These are phyloP conservation scores for Chimonanthus praecox DNA, from an alignment of 164 flowering plant genomes.

Conservation along the genomic window DNA sequence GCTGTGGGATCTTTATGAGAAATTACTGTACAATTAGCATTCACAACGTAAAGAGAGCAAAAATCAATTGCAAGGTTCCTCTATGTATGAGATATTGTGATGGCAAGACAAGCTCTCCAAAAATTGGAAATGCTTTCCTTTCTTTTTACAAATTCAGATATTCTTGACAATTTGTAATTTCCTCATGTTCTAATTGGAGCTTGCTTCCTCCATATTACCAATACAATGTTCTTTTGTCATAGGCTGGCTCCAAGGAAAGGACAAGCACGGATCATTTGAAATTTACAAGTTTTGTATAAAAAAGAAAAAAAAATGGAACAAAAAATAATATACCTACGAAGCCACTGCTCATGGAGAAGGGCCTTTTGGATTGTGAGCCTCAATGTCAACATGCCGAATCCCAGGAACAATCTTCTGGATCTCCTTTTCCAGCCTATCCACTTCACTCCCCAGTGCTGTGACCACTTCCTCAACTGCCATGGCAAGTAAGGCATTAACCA, in stretches of 20 bases:
- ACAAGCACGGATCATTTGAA: not conserved
- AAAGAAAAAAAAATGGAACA: not conserved
- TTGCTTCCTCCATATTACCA: not conserved
- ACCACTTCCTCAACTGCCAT: slow-evolving; percentile 89
- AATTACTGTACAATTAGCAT: no score
- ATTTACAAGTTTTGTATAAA: not conserved
- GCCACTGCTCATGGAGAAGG: slow-evolving; percentile 22
- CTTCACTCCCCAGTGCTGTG: slow-evolving; percentile 95
- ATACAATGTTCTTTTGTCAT: not conserved
- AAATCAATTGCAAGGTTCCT: not conserved
- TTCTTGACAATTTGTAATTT: no score
- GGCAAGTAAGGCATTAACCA: not conserved
- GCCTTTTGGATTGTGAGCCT: slow-evolving; percentile 59
- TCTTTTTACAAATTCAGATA: not conserved
- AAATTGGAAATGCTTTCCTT: not conserved
- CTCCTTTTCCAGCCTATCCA: slow-evolving; percentile 90
- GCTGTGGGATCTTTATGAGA: no score
- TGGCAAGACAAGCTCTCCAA: not conserved
- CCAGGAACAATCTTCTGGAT: slow-evolving; percentile 91
- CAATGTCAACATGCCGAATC: slow-evolving; percentile 88
- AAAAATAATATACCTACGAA: not conserved
- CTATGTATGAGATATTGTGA: not conserved
- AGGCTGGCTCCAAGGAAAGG: not conserved
- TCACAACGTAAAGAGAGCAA: not conserved
- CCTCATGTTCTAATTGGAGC: not conserved